Base-by-base conservation (phyloP, 169 alveolate genomes). In the Theileria parva region DNA sequence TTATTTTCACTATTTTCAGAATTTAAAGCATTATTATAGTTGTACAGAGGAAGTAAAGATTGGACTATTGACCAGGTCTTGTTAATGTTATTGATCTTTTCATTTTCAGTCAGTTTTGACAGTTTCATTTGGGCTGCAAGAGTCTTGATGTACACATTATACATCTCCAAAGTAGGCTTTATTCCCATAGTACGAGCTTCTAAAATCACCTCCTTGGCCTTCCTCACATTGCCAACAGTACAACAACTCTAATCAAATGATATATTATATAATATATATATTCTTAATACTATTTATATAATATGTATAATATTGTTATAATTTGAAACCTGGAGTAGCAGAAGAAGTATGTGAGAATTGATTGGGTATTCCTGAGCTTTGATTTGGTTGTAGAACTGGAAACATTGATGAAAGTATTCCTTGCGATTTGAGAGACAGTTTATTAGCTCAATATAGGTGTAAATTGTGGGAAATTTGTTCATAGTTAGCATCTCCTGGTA, bases 401-500 rank as follows among this genome's bases (percentile, higher is more conserved):
- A 92, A 53, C 94, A 93, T 79, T 88, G 76, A 21, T 57, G 76
- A 37, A 81, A 81, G 75, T 83, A 88, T 66, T 75, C 94, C 48
- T 51, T 34, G 34, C 94, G 80, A 15, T 72, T 78, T 13, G 92
- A 84, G 32, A 85, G 71, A 37, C 93, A 81, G 57, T 85, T 77
- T 23, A 93, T 91, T 64, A 93, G 79, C 25, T 85, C 94, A n/a
- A 81, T 88, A 37, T 92, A 93, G 0, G 96, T 94, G 71, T 87
- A 63, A 74, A 86, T 93, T 0, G 96, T 92, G 15, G 95, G 93
- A 34, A 71, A 73, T 68, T 86, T 53, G 50, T 87, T 81, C 50
- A 57, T 32, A 19, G 79, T 69, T 9, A 92, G 66, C 93, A 94
- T 81, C 86, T 92, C 93, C 48, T 93, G 94, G 71, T 90, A 89